A percentile compares a stretch with the other conserved stretches of the same genome.
Evolutionary conservation across 1,284 basidiomycete species (phyloP).

Genomic region (Crocinoboletus sp.): DNA sequence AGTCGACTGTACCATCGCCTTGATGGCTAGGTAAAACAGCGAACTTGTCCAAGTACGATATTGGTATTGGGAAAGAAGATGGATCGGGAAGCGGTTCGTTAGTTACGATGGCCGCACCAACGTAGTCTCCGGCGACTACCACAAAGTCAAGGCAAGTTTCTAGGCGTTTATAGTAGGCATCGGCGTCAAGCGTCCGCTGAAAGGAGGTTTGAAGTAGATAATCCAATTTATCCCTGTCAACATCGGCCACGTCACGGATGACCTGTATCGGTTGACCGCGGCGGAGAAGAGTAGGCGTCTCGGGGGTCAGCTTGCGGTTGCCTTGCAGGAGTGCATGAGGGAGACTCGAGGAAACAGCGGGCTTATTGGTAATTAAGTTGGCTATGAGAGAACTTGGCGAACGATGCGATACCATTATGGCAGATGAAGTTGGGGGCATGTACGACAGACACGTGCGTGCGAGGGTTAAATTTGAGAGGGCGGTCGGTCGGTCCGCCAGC

Average conservation of each 20-base stretch:
- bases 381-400: conserved; percentile 94
- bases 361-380: conserved; percentile 98
- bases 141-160: conserved; percentile 83
- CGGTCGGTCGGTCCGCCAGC: conserved; percentile 78
- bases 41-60: conserved; percentile 98
- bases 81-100: conserved; percentile 55
- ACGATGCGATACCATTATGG: conserved; percentile 96
- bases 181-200: conserved; percentile 66
- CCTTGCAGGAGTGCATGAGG: conserved; percentile 89
- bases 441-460: conserved; percentile 85
- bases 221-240: conserved; percentile 79
- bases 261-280: conserved; percentile 87
- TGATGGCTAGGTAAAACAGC: conserved; percentile 93
- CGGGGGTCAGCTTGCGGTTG: conserved; percentile 77
- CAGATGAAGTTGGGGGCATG: conserved; percentile 93
- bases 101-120: conserved; percentile 93
- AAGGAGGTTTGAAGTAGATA: conserved; percentile 87
- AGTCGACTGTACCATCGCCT: conserved; percentile 98
- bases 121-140: conserved; percentile 95
- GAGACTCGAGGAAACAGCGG: conserved; percentile 91
- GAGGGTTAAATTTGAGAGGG: conserved; percentile 85
- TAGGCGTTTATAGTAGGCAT: conserved; percentile 78
- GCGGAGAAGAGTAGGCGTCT: conserved; percentile 93
- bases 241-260: conserved; percentile 55
- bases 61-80: conserved; percentile 40